phyloP scores from a whole-genome alignment of 805 yeast species.

The Candida endomychidarum region DNA sequence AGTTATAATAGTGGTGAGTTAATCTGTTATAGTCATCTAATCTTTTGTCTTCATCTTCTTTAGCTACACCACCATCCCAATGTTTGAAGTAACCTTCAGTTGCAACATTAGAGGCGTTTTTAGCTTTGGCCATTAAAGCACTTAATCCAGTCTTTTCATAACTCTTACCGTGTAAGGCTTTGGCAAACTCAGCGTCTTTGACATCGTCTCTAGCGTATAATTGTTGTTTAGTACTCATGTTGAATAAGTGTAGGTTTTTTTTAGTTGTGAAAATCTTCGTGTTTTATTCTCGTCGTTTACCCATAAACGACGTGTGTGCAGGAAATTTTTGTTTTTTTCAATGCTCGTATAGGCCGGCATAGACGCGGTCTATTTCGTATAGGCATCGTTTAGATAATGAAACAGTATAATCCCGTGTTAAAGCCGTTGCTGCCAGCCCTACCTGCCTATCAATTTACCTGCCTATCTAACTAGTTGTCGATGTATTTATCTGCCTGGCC shows the following conservation, averaged over 20 bases:
- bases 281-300: slow-evolving; percentile 16
- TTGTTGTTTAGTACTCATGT: slow-evolving; percentile 14
- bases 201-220: slow-evolving; percentile 52
- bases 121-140: slow-evolving; percentile 77
- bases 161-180: slow-evolving; percentile 81
- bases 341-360: slow-evolving; percentile 2
- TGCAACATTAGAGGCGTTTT: slow-evolving; percentile 75
- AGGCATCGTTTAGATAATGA: too few relatives aligned
- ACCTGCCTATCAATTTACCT: too few relatives aligned
- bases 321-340: too few relatives aligned
- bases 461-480: too few relatives aligned
- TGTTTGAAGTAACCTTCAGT: slow-evolving; percentile 89
- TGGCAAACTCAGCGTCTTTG: slow-evolving; percentile 71
- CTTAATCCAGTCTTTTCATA: slow-evolving; percentile 67
- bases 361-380: neutral
- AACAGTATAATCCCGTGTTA: too few relatives aligned
- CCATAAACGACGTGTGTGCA: slow-evolving; percentile 11
- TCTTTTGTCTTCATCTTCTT: slow-evolving; percentile 70
- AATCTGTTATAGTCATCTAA: slow-evolving; percentile 83
- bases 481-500: too few relatives aligned
- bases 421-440: too few relatives aligned
- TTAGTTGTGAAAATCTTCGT: slow-evolving; percentile 3
- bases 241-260: slow-evolving; percentile 1
- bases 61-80: slow-evolving; percentile 90
- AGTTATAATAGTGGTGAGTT: slow-evolving; percentile 94